phyloP scores from a whole-genome alignment of 1,139 yeast genomes.

The Pichia sp. region DNA sequence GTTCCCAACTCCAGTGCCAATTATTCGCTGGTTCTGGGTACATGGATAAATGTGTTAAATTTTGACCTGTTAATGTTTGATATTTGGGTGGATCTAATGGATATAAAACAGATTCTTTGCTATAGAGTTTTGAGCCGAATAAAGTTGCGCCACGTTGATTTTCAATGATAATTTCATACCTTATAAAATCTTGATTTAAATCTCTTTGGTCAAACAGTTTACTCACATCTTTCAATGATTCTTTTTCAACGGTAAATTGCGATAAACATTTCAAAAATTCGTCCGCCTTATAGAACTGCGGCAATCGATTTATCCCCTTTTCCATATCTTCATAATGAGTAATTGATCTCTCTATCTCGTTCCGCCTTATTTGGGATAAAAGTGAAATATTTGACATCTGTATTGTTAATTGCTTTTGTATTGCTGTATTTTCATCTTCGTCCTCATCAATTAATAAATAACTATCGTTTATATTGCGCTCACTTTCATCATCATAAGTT shows the following conservation, averaged over 20 bases:
- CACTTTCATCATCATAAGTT: conserved; percentile 1
- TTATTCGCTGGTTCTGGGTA: conserved; percentile 58
- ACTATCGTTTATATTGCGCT: not conserved
- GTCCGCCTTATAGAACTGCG: conserved; percentile 25
- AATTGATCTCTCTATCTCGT: conserved; percentile 12
- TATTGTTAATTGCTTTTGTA: conserved; percentile 5
- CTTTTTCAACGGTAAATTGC: conserved; percentile 15
- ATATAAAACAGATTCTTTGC: conserved; percentile 44
- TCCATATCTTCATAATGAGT: conserved; percentile 24
- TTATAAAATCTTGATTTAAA: conserved; percentile 3
- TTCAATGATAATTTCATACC: conserved; percentile 38
- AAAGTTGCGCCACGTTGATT: conserved; percentile 66
- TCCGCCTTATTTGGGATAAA: conserved; percentile 8
- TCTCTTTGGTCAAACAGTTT: conserved; percentile 9
- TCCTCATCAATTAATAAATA: no score
- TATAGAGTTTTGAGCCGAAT: conserved; percentile 59
- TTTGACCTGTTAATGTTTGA: conserved; percentile 29
- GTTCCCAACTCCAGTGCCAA: conserved; percentile 71
- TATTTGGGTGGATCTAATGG: conserved; percentile 54
- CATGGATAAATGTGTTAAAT: conserved; percentile 32
- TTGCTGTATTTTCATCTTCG: not conserved
- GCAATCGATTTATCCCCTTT: conserved; percentile 22
- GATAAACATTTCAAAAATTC: conserved; percentile 25
- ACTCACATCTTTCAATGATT: conserved; percentile 10
- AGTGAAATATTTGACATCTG: conserved; percentile 9